Conservation (phyloP, 805 yeast species). For the Ogataea zsoltii region DNA sequence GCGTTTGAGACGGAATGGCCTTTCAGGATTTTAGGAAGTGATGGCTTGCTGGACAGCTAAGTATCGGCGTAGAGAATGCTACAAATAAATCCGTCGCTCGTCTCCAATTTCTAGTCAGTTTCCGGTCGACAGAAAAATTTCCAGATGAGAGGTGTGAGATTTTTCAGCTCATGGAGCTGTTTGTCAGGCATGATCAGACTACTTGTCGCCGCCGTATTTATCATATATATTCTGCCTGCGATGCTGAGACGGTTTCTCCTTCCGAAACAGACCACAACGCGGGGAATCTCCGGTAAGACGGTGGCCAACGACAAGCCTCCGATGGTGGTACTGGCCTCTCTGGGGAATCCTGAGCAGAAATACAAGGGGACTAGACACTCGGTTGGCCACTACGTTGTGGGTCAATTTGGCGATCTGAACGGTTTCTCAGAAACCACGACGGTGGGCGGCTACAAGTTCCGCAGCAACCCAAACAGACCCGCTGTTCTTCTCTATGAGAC, state of each 20-base stretch:
- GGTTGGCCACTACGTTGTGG: conserved; percentile 64
- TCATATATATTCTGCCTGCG: no score
- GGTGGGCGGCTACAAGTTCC: conserved; percentile 28
- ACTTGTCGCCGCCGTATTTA: no score
- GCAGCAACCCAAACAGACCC: conserved; percentile 19
- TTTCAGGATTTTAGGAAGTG: no score
- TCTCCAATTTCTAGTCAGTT: neutral
- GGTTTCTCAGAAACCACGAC: conserved; percentile 18
- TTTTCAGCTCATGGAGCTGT: no score
- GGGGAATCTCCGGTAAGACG: neutral
- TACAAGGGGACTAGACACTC: conserved; percentile 71
- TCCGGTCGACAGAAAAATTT: neutral
- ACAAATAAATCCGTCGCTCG: neutral
- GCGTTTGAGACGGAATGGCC: no score
- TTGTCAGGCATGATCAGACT: no score
- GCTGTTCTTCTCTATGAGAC: conserved; percentile 50
- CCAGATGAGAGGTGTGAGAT: neutral
- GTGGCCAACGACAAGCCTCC: conserved; percentile 22
- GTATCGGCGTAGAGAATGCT: no score
- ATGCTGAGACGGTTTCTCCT: no score
- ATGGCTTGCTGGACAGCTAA: no score
- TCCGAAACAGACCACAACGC: neutral
- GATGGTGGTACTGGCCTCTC: conserved; percentile 44
- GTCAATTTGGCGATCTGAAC: conserved; percentile 28
- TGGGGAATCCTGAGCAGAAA: conserved; percentile 76